Conservation (phyloP, 2,329 filamentous ascomycete species). For the Boeremia lycopersici region DNA sequence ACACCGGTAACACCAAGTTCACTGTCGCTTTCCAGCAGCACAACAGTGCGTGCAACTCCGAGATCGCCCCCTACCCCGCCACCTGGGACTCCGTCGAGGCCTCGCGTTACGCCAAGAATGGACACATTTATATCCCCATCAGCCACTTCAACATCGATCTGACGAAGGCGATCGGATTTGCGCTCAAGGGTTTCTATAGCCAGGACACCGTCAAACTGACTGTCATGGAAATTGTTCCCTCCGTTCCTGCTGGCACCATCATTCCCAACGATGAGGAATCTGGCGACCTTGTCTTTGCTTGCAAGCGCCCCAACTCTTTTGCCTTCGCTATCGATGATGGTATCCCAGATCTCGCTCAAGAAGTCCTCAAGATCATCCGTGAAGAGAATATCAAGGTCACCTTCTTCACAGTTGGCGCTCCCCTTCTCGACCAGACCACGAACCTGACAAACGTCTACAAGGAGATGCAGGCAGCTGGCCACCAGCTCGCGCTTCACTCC, state of each 20-base stretch:
- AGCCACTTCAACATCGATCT: constrained; percentile 69
- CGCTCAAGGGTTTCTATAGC: constrained; percentile 69
- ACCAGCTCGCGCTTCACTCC: constrained; percentile 72
- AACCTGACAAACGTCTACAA: constrained; percentile 69
- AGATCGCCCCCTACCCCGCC: constrained; percentile 65
- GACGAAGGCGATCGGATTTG: constrained; percentile 62
- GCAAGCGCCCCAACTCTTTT: constrained; percentile 71
- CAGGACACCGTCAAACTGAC: constrained; percentile 58
- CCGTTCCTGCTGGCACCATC: constrained; percentile 57
- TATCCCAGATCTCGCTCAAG: constrained; percentile 62
- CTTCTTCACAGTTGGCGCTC: constrained; percentile 72
- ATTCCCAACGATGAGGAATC: constrained; percentile 66
- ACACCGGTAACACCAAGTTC: constrained; percentile 67
- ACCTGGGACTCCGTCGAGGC: constrained; percentile 73
- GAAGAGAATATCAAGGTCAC: constrained; percentile 69
- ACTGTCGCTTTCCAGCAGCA: constrained; percentile 70
- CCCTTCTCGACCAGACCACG: constrained; percentile 63
- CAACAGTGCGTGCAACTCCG: constrained; percentile 64
- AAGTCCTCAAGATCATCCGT: constrained; percentile 66
- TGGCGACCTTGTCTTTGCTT: constrained; percentile 66
- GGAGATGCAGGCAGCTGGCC: constrained; percentile 66
- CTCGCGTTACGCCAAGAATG: constrained; percentile 60
- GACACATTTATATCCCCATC: constrained; percentile 70
- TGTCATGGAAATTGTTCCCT: constrained; percentile 65
- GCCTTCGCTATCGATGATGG: constrained; percentile 77